phyloP scores from a whole-genome alignment of 257 asterid genomes.

The Nicotiana obtusifolia region DNA sequence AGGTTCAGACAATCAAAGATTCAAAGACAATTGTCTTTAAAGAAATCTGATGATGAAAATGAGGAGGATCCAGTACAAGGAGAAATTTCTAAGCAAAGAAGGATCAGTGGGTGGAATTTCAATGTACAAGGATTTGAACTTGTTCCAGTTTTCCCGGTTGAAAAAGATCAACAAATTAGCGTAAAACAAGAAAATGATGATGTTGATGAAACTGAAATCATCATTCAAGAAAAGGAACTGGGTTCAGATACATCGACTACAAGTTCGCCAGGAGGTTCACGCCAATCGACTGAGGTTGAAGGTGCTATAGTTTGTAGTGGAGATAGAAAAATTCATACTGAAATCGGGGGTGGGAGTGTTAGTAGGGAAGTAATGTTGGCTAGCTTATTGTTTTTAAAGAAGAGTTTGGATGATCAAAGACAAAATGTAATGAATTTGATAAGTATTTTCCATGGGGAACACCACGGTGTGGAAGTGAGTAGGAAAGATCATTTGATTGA shows the following conservation, averaged over 20 bases:
- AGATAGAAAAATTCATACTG: background rate
- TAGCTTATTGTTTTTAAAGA: conserved; percentile 35
- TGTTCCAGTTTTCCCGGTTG: conserved; percentile 63
- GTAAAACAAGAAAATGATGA: conserved; percentile 26
- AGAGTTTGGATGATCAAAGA: conserved; percentile 54
- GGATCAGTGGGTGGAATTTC: conserved; percentile 89
- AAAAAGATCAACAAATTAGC: conserved; percentile 12
- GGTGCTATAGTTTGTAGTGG: background rate
- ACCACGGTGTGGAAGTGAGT: conserved; percentile 20
- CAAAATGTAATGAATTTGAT: conserved; percentile 42
- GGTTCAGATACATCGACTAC: conserved; percentile 13
- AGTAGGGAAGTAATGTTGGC: conserved; percentile 32
- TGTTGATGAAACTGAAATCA: conserved; percentile 3
- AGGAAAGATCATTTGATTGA: conserved; percentile 45
- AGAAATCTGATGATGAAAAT: conserved; percentile 21
- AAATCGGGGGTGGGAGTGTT: background rate
- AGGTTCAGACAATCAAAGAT: conserved; percentile 33
- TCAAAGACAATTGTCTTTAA: background rate
- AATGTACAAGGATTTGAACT: conserved; percentile 57
- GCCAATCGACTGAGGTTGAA: conserved; percentile 6
- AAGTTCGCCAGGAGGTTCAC: conserved; percentile 15
- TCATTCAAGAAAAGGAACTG: background rate
- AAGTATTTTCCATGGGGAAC: conserved; percentile 27
- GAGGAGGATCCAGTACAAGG: conserved; percentile 21
- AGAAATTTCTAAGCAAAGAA: conserved; percentile 41